Conservation (phyloP, 164 flowering plant genomes). For the Protea cynaroides region DNA sequence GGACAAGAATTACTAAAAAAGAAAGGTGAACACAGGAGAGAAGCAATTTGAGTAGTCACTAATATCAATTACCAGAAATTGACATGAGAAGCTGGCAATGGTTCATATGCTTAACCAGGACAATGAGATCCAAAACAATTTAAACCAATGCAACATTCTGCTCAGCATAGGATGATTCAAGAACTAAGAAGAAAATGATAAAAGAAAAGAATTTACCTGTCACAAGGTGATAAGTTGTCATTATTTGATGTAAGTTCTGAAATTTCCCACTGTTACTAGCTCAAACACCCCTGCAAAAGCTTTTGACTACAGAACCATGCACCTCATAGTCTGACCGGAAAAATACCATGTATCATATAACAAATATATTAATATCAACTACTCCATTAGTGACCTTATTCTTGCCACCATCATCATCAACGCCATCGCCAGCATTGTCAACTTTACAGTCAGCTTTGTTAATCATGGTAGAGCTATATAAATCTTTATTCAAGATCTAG, state of each 20-base stretch:
- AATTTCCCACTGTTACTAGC: slow-evolving; percentile 10
- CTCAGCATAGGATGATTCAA: no score
- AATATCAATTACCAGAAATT: no score
- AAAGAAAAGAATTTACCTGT: background rate
- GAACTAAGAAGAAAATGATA: no score
- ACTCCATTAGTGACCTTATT: slow-evolving; percentile 22
- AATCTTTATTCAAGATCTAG: slow-evolving; percentile 50
- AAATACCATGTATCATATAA: slow-evolving; percentile 16
- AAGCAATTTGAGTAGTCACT: no score
- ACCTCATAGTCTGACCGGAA: slow-evolving; percentile 9
- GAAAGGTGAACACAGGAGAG: no score
- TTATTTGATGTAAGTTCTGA: slow-evolving; percentile 1
- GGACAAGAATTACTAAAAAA: no score
- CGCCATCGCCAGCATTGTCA: slow-evolving; percentile 10
- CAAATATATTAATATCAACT: slow-evolving; percentile 18
- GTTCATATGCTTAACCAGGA: no score
- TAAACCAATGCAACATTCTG: no score
- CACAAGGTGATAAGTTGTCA: slow-evolving; percentile 8
- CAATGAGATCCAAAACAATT: no score
- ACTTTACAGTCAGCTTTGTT: slow-evolving; percentile 21
- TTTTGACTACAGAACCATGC: slow-evolving; percentile 21
- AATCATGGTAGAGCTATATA: slow-evolving; percentile 9
- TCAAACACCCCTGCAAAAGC: slow-evolving; percentile 9
- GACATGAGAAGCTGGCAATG: no score
- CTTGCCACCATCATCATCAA: slow-evolving; percentile 17